A percentile compares a stretch with the other conserved stretches of the same genome.
Conservation (phyloP, 768 basidiomycete species). For the Russula sp. region DNA sequence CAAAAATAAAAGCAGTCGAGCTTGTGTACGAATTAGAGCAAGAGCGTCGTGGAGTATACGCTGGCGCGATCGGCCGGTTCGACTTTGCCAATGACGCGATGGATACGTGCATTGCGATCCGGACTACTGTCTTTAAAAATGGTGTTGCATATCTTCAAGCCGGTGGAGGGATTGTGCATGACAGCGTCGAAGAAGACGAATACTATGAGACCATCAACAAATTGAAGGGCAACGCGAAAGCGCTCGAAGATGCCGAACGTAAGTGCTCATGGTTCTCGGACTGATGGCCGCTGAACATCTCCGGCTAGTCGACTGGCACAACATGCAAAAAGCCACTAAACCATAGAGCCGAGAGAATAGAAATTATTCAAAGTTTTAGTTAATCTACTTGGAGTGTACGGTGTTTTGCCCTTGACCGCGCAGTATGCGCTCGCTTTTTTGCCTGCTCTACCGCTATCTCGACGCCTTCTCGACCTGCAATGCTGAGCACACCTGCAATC, state of each 20-base stretch:
- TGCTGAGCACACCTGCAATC: slow-evolving; percentile 80
- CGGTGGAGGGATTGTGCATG: slow-evolving; percentile 95
- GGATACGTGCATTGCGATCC: slow-evolving; percentile 98
- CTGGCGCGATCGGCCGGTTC: slow-evolving; percentile 96
- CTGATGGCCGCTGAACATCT: slow-evolving; percentile 21
- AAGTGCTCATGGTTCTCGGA: slow-evolving; percentile 29
- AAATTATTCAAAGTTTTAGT: background rate
- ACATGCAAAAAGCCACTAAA: slow-evolving; percentile 39
- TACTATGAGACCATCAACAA: slow-evolving; percentile 96
- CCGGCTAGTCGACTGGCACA: slow-evolving; percentile 58
- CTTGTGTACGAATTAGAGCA: slow-evolving; percentile 80
- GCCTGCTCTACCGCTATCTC: slow-evolving; percentile 35
- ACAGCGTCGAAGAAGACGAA: slow-evolving; percentile 97
- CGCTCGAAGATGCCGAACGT: slow-evolving; percentile 87
- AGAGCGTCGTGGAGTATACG: slow-evolving; percentile 90
- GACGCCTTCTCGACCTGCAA: slow-evolving; percentile 76
- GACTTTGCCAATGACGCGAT: slow-evolving; percentile 92
- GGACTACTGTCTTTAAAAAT: slow-evolving; percentile 96
- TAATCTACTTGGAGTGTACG: slow-evolving; percentile 19
- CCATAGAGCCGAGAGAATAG: background rate
- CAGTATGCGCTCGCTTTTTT: slow-evolving; percentile 7
- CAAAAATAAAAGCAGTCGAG: slow-evolving; percentile 98
- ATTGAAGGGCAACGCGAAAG: slow-evolving; percentile 75
- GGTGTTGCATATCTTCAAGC: slow-evolving; percentile 90
- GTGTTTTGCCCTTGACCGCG: slow-evolving; percentile 9